Conservation (phyloP, 2,329 filamentous ascomycete species). For the Ceratocystis ficicola region DNA sequence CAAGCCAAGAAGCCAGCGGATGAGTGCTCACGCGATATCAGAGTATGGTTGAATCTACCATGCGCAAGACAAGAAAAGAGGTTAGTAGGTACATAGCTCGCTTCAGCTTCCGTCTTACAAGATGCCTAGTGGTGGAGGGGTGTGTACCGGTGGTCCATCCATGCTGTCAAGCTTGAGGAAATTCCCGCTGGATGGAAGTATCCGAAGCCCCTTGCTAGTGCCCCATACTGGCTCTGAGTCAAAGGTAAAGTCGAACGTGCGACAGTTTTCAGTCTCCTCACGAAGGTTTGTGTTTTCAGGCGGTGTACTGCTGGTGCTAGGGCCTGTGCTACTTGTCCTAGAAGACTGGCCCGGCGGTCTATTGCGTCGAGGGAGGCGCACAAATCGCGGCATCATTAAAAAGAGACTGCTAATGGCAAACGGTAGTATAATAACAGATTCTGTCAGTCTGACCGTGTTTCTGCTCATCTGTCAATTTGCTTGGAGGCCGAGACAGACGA, state of each 20-base stretch:
- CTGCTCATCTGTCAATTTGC: too few relatives aligned
- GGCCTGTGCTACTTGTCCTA: not conserved
- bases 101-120: too few relatives aligned
- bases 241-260: conserved; percentile 30
- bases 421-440: not conserved
- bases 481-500: too few relatives aligned
- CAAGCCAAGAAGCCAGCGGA: not conserved
- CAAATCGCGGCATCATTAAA: conserved; percentile 11
- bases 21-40: not conserved
- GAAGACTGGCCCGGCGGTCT: not conserved
- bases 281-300: too few relatives aligned
- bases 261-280: not conserved
- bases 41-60: not conserved
- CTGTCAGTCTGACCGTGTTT: too few relatives aligned
- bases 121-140: too few relatives aligned
- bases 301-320: not conserved
- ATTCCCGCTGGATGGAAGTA: conserved; percentile 25
- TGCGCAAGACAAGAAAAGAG: not conserved
- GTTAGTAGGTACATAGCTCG: too few relatives aligned
- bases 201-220: conserved; percentile 22
- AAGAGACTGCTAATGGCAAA: not conserved
- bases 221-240: conserved; percentile 21
- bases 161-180: conserved; percentile 30
- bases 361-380: conserved; percentile 1
- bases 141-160: conserved; percentile 14